Evolutionary conservation across 192 early-diverging fungal species (phyloP), one percentile per base, ranked within the genome.

Genomic region (Paraglomus brasilianum): DNA sequence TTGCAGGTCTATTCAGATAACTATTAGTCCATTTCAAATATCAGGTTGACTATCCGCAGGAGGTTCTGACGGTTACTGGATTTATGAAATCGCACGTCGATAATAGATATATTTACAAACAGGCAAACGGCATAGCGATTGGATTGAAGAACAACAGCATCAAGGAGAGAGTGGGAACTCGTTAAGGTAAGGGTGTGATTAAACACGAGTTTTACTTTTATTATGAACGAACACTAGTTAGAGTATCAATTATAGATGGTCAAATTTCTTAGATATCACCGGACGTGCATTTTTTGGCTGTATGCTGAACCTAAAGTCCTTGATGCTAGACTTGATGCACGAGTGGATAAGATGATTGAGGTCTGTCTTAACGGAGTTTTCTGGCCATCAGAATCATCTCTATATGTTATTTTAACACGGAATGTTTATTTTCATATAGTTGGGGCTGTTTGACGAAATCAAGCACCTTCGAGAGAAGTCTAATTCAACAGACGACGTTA

Each of bases 271-370:
- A 90, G 92, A 52, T 94, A 83, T 74, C 81, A 83, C 5, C 52
- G 42, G 0, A 86, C 91, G 0, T 77, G 87, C 41, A 78, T 98
- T 19, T 91, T 97, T 51, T 98, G 96, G 96, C 78, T 96, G 2
- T 92, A 94, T 74, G 87, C 94, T 0, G 88, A 89, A 22, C 78
- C 81, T 8, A 70, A 72, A 6, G 68, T 77, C 15, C 74, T 98
- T 11, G 84, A 95, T 49, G 80, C 83, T 59, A 85, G 96, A 40
- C 78, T 98, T 9, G 92, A 97, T 70, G 75, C 77, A 13, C 87
- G 96, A 11, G 90, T 97, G 2, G 89, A 91, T 69, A 81, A 77
- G n/a, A 98, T 98, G 96, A 85, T 96, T 46, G 77, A 89, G 72
- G 90, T 86, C 71, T 59, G 36, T 46, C 21, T 14, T 49, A 22